Evolutionary conservation across 2,329 filamentous ascomycete species (phyloP), one percentile per base, ranked within the genome.

Genomic region (Alternaria consortialis): DNA sequence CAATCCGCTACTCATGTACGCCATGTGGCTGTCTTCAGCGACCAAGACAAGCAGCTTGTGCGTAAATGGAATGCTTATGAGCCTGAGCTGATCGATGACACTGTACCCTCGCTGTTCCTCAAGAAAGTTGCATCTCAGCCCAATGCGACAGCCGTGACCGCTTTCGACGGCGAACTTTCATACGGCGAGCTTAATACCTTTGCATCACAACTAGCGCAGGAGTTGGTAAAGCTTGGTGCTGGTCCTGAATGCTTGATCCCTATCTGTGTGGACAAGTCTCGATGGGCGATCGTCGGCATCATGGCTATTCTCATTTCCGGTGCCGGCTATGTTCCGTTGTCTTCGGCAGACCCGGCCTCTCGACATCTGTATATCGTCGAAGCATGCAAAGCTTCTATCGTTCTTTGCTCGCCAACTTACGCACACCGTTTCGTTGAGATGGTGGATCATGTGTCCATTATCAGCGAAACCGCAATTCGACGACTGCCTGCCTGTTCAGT

Each of bases 261-360:
- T 3, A 70, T 76, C 25, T 79, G 77, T 51, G 54, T 79, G 7
- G 74, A 78, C 44, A 80, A 79, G 60, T 79, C 77, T 5, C 59
- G 66, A 7, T 79, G 74, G 75, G 74, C 77, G 7, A 68, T 78
- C 13, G 77, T 79, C 12, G 72, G 74, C 2, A 74, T 78, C n/a
- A 70, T 79, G 64, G 76, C 67, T 4, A 69, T 80, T 12, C 62
- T 79, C n/a, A 66, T 78, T 7, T 69, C 77, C 9, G 77, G 76
- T 17, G 76, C 71, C 20, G 77, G 66, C 5, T 76, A 72, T 31
- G 74, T 77, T 15, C 73, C 74, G 4, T 47, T 77, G 3, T 72
- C 69, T 2, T 70, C 74, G n/a, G 60, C 66, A 23, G 68, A 75
- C 44, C 74, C 74, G 3, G 40, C 48, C n/a, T 66, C 67, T 7